Percentiles rank a stretch among this genome's conserved stretches.
phyloP scores from a whole-genome alignment of 129 eudicot species.

The Dittrichia graveolens region DNA sequence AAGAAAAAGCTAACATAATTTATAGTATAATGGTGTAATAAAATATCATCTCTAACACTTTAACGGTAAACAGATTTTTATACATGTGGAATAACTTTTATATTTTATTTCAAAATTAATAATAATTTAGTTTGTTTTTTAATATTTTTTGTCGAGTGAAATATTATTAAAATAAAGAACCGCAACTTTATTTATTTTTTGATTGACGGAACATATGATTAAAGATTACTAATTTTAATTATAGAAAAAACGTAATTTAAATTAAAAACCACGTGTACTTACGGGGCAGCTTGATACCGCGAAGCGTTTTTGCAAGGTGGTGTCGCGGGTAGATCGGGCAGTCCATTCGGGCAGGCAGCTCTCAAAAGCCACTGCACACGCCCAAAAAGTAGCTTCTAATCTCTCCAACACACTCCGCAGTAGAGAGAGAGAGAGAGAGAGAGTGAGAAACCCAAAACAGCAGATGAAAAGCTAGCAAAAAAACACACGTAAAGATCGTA shows the following conservation, averaged over 20 bases:
- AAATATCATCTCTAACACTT: too few relatives aligned
- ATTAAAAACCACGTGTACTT: conserved; percentile 22
- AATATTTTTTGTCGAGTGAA: neutral
- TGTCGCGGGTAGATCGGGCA: conserved; percentile 49
- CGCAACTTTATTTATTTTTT: neutral
- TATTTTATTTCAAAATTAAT: too few relatives aligned
- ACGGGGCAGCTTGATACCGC: conserved; percentile 38
- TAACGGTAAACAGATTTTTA: too few relatives aligned
- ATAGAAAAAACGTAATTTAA: neutral
- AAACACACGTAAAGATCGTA: conserved; percentile 18
- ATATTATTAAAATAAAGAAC: neutral
- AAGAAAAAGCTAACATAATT: too few relatives aligned
- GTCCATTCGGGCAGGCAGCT: conserved; percentile 32
- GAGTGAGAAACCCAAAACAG: conserved; percentile 28
- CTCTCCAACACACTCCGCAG: conserved; percentile 27
- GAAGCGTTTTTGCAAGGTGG: conserved; percentile 33
- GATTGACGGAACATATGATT: conserved; percentile 5
- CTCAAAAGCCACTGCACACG: conserved; percentile 51
- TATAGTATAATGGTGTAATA: too few relatives aligned
- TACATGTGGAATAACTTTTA: too few relatives aligned
- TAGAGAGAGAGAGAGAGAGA: conserved; percentile 29
- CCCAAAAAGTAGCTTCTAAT: conserved; percentile 49
- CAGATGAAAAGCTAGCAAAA: conserved; percentile 44
- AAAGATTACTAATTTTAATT: neutral
- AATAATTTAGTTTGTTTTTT: too few relatives aligned